Evolutionary conservation across 2,329 filamentous ascomycete species (phyloP).

Genomic region (Madurella fahalii): DNA sequence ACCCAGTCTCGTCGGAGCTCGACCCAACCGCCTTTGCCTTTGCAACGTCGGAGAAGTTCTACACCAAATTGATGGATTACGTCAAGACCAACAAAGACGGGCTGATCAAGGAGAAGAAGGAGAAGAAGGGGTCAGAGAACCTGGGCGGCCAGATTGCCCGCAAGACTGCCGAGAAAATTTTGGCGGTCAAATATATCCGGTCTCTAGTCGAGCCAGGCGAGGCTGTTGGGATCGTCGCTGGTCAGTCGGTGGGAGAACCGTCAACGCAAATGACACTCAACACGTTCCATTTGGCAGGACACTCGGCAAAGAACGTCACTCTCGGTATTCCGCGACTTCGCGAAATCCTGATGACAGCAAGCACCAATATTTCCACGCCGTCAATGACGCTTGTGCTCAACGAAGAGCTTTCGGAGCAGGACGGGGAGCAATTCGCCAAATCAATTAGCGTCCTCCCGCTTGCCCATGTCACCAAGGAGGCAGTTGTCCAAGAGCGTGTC

Average conservation of each 20-base stretch:
- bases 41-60: constrained; percentile 86
- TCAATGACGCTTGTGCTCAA: constrained; percentile 81
- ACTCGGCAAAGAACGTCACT: constrained; percentile 97
- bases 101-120: constrained; percentile 50
- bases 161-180: constrained; percentile 76
- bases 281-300: constrained; percentile 98
- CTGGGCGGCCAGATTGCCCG: constrained; percentile 47
- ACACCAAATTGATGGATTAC: constrained; percentile 67
- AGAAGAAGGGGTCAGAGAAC: constrained; percentile 40
- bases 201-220: constrained; percentile 93
- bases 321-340: constrained; percentile 94
- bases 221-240: constrained; percentile 93
- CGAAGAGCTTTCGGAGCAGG: constrained; percentile 62
- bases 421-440: constrained; percentile 81
- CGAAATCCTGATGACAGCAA: constrained; percentile 98
- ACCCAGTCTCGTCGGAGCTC: constrained; percentile 70
- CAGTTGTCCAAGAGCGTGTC: constrained; percentile 74
- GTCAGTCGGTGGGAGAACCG: constrained; percentile 93
- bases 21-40: constrained; percentile 76
- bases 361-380: constrained; percentile 81
- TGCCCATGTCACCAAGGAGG: constrained; percentile 76
- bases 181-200: constrained; percentile 88
- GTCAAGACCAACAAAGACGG: constrained; percentile 69
- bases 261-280: constrained; percentile 99
- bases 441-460: constrained; percentile 83